Evolutionary conservation across 352 stramenopile genomes (phyloP).

Genomic region (Blastocystis sp.): DNA sequence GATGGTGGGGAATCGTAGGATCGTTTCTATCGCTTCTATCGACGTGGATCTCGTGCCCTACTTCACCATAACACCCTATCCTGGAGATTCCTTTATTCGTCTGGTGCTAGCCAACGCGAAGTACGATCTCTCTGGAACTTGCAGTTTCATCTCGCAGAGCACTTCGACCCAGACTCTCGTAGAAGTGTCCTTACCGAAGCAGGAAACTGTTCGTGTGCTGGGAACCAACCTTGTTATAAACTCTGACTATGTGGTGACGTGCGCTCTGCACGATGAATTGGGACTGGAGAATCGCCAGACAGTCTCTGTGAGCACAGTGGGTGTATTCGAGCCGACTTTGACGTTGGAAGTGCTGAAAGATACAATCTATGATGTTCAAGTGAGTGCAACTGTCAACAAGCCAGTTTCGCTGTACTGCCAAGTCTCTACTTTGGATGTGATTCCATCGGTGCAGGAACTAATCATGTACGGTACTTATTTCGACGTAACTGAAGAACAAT

Average conservation of each 20-base stretch:
- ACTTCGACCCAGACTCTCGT: not conserved
- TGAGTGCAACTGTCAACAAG: constrained; percentile 3
- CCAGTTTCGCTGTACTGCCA: not conserved
- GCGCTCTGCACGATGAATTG: constrained; percentile 5
- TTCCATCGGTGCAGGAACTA: not conserved
- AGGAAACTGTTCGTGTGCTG: not conserved
- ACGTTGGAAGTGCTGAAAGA: not conserved
- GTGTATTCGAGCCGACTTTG: not conserved
- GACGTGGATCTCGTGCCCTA: not conserved
- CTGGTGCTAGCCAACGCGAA: not conserved
- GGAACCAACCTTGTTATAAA: not conserved
- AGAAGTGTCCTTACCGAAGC: not conserved
- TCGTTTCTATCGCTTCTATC: not conserved
- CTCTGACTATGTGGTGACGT: not conserved
- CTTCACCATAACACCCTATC: not conserved
- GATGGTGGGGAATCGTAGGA: not conserved
- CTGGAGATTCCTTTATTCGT: constrained; percentile 1
- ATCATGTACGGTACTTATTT: not conserved
- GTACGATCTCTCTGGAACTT: constrained; percentile 1
- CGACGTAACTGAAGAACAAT: not conserved
- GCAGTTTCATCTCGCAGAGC: not conserved
- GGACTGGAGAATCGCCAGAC: not conserved
- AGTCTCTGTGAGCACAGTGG: not conserved
- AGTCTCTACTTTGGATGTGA: not conserved
- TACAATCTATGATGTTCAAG: constrained; percentile 14